Evolutionary conservation across 306 rosid genomes (phyloP).

Genomic region (Hippophae rhamnoides): DNA sequence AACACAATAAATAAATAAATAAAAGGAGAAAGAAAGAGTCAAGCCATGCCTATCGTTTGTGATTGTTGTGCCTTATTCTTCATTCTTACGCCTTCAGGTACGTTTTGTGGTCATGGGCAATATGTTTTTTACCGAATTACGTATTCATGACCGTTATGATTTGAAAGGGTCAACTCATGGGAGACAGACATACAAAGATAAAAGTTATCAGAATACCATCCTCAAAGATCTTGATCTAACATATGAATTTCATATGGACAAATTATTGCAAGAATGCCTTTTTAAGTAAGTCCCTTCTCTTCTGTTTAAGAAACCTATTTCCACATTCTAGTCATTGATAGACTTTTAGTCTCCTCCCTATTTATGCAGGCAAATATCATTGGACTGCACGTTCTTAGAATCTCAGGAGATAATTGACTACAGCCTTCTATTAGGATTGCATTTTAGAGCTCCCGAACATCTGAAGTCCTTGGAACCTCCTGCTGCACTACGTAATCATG

Average conservation of each 20-base stretch:
- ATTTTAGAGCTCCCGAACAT: conserved; percentile 83
- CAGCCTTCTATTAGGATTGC: conserved; percentile 88
- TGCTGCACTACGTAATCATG: conserved; percentile 18
- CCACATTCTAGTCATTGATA: conserved; percentile 5
- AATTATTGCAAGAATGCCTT: conserved; percentile 66
- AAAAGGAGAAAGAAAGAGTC: no score
- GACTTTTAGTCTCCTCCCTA: conserved; percentile 15
- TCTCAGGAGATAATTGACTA: conserved; percentile 87
- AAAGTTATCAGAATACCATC: conserved; percentile 49
- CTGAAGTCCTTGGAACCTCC: conserved; percentile 55
- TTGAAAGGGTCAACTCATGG: conserved; percentile 88
- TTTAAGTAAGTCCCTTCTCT: conserved; percentile 48
- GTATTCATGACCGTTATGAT: conserved; percentile 84
- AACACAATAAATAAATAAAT: no score
- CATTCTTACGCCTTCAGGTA: conserved; percentile 42
- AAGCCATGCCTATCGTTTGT: no score
- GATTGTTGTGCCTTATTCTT: neutral
- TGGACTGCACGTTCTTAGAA: conserved; percentile 79
- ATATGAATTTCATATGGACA: conserved; percentile 89
- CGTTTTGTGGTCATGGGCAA: conserved; percentile 99
- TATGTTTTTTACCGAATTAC: conserved; percentile 86
- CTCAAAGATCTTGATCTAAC: conserved; percentile 80
- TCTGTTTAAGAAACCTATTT: neutral
- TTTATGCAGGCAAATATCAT: conserved; percentile 61
- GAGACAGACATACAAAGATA: conserved; percentile 55